These are phyloP conservation scores for Paramecium primaurelia DNA, from an alignment of 73 alveolate species.

Conservation along the genomic window DNA sequence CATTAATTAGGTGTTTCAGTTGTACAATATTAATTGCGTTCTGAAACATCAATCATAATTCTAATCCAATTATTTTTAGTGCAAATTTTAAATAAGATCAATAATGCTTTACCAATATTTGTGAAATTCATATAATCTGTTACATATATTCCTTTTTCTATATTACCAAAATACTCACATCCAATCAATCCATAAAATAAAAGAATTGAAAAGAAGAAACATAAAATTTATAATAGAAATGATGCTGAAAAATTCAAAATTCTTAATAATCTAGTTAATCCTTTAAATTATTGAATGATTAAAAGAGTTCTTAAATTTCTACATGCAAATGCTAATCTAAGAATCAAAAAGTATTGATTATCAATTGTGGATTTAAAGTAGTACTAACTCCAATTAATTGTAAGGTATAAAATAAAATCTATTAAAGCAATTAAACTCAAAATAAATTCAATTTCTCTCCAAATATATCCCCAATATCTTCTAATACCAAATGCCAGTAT, in stretches of 20 bases:
- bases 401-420: not conserved
- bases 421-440: not conserved
- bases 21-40: not conserved
- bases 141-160: constrained; percentile 57
- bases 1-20: not conserved
- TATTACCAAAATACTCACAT: constrained; percentile 73
- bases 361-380: not conserved
- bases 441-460: constrained; percentile 36
- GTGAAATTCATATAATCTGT: constrained; percentile 76
- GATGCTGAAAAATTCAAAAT: constrained; percentile 84
- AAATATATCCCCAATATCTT: constrained; percentile 36
- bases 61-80: constrained; percentile 91
- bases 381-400: not conserved
- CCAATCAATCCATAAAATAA: constrained; percentile 91
- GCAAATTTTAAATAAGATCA: constrained; percentile 77
- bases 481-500: not conserved
- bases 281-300: constrained; percentile 66
- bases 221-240: constrained; percentile 79
- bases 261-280: constrained; percentile 66
- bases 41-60: constrained; percentile 68
- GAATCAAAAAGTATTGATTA: not conserved
- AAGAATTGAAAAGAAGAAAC: constrained; percentile 78
- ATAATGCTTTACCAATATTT: constrained; percentile 80
- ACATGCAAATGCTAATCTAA: not conserved
- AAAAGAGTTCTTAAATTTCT: constrained; percentile 62